Evolutionary conservation across 345 rosid genomes (phyloP), one percentile per base, ranked within the genome.

Genomic region (Mercurialis annua): DNA sequence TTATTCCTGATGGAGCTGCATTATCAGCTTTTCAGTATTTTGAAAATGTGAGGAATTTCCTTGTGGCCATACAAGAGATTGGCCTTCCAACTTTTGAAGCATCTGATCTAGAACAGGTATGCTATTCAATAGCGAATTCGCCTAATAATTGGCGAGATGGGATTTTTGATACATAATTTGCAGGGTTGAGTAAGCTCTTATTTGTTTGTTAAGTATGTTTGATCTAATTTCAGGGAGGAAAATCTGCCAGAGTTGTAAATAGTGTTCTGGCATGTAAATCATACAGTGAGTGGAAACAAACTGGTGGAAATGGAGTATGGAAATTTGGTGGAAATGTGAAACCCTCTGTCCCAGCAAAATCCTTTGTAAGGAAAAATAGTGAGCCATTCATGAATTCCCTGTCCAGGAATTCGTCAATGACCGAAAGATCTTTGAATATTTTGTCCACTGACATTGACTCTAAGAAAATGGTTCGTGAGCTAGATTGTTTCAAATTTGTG

Each of bases 61-160:
- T 90, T 50, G 94, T 88, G 62, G 90, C 94, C 69, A 82, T 80
- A 33, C 87, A 88, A 43, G 84, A 85, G 47, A 64, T 86, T 78
- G 90, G 95, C 16, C 64, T 88, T 70, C 97, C 97, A 10, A 82
- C 85, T 10, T 90, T 90, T 68, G 97, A 90, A 60, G 97, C 94
- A 53, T 90, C 97, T 72, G 97, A 90, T 88, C 87, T 90, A 29
- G 97, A 90, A 74, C 97, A 90, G 56, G 97, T 88, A 76, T 47
- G 84, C 61, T 12, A 43, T 63, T 11, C 21, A 26, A 54, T 64
- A 27, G 18, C 49, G 2, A 34, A n/a, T 10, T 1, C n/a, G 3
- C n/a, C n/a, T n/a, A 14, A 23, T n/a, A 46, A 63, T 24, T 63
- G 29, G 38, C 12, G 29, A 47, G 51, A 48, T 48, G 8, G 16